Conservation (phyloP, 1,284 basidiomycete species). For the Cutaneotrichosporon sp. region DNA sequence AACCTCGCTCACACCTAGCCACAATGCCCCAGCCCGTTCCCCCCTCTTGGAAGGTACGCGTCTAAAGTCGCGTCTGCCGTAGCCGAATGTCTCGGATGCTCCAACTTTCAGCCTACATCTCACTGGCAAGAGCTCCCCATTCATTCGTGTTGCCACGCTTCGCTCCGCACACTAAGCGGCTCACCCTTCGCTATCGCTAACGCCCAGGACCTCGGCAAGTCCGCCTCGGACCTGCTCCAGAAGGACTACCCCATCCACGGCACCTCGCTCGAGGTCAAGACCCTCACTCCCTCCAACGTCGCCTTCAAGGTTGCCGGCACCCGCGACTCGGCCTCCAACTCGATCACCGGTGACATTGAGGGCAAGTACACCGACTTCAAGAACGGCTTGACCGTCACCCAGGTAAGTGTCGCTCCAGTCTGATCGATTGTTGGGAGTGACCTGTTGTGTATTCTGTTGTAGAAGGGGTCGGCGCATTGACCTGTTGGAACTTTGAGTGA, state of each 20-base stretch:
- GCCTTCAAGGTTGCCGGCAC: conserved; percentile 81
- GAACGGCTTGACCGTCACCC: conserved; percentile 86
- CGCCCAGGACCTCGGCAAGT: conserved; percentile 87
- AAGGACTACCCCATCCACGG: conserved; percentile 87
- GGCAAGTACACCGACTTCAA: conserved; percentile 83
- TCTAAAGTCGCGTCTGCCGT: neutral
- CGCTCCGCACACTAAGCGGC: no score
- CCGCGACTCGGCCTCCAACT: conserved; percentile 69
- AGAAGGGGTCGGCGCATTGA: neutral
- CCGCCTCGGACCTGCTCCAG: conserved; percentile 87
- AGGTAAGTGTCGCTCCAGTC: conserved; percentile 51
- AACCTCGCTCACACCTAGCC: conserved; percentile 10
- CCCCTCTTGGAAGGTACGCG: conserved; percentile 81
- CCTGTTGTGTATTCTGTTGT: no score
- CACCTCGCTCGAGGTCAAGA: conserved; percentile 88
- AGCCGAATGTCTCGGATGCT: no score
- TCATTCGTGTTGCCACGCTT: no score
- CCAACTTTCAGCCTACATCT: no score
- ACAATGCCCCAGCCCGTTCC: conserved; percentile 84
- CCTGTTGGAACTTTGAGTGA: neutral
- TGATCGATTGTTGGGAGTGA: neutral
- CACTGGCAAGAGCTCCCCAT: no score
- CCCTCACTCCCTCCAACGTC: conserved; percentile 84
- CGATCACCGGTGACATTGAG: conserved; percentile 83
- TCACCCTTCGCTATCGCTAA: no score